Conservation (phyloP, 1,284 basidiomycete species). For the Marasmius tenuissimus region DNA sequence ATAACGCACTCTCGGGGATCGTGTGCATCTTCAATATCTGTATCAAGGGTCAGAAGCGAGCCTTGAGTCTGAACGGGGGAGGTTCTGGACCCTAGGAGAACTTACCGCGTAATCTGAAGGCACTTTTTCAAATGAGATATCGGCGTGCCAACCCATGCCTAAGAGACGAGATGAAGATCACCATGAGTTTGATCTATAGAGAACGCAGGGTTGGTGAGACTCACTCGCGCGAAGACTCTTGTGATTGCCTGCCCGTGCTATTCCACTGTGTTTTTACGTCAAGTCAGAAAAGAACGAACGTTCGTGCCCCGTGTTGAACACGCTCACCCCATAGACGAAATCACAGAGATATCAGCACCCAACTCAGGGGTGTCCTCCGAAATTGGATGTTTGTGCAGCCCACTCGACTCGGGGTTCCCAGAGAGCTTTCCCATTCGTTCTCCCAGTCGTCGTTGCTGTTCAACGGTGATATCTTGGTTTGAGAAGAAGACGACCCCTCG, state of each 20-base stretch:
- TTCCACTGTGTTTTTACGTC: slow-evolving; percentile 29
- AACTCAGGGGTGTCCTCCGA: slow-evolving; percentile 50
- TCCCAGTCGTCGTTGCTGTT: slow-evolving; percentile 43
- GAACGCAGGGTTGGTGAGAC: not conserved
- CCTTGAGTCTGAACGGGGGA: too few species aligned
- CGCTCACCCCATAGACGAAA: slow-evolving; percentile 40
- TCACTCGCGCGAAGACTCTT: slow-evolving; percentile 31
- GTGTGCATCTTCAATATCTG: slow-evolving; percentile 60
- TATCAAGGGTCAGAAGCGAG: not conserved
- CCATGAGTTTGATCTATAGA: not conserved
- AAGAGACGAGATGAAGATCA: not conserved
- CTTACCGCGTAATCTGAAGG: slow-evolving; percentile 63
- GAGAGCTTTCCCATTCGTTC: slow-evolving; percentile 52
- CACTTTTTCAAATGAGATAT: slow-evolving; percentile 71
- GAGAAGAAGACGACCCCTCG: slow-evolving; percentile 77
- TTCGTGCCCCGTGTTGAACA: slow-evolving; percentile 3
- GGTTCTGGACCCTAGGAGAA: not conserved
- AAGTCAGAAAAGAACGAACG: not conserved
- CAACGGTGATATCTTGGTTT: slow-evolving; percentile 36
- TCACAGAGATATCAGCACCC: slow-evolving; percentile 48
- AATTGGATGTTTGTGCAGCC: slow-evolving; percentile 67
- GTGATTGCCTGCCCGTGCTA: slow-evolving; percentile 34
- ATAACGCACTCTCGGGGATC: slow-evolving; percentile 41
- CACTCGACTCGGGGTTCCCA: slow-evolving; percentile 54
- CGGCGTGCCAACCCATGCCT: slow-evolving; percentile 50